These are phyloP conservation scores for Mayamaea pseudoterrestris DNA, from an alignment of 108 stramenopile genomes.

Conservation along the genomic window DNA sequence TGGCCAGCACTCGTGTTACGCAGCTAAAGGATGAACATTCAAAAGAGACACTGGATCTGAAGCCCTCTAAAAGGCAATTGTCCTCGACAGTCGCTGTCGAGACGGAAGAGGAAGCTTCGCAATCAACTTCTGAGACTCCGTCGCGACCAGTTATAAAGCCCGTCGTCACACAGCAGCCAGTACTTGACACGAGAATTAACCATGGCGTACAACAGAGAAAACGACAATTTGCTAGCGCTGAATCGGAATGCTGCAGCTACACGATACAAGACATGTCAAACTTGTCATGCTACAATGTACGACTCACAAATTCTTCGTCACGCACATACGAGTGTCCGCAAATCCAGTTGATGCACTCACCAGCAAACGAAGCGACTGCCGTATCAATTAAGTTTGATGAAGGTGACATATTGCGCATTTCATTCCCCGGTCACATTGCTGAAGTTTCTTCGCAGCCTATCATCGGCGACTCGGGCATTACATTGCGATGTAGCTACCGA, in stretches of 20 bases:
- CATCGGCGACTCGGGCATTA: no score
- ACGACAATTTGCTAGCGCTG: neutral
- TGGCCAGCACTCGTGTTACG: neutral
- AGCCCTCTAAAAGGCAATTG: neutral
- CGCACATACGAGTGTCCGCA: no score
- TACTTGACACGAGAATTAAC: neutral
- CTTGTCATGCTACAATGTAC: slow-evolving; percentile 2
- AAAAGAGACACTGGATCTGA: neutral
- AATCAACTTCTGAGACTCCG: neutral
- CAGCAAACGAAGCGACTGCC: no score
- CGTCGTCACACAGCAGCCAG: no score
- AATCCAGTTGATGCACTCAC: no score
- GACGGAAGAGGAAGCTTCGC: neutral
- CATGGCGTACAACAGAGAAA: neutral
- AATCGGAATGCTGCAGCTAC: neutral
- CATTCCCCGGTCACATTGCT: no score
- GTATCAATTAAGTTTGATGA: no score
- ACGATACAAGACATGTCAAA: slow-evolving; percentile 5
- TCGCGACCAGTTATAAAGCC: no score
- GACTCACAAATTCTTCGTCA: no score
- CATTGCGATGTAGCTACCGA: neutral
- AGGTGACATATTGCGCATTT: no score
- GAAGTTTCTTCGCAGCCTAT: no score
- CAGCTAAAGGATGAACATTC: neutral
- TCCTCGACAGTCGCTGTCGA: no score